These are phyloP conservation scores for Candida sanyaensis DNA, from an alignment of 1,139 yeast genomes.

Conservation along the genomic window DNA sequence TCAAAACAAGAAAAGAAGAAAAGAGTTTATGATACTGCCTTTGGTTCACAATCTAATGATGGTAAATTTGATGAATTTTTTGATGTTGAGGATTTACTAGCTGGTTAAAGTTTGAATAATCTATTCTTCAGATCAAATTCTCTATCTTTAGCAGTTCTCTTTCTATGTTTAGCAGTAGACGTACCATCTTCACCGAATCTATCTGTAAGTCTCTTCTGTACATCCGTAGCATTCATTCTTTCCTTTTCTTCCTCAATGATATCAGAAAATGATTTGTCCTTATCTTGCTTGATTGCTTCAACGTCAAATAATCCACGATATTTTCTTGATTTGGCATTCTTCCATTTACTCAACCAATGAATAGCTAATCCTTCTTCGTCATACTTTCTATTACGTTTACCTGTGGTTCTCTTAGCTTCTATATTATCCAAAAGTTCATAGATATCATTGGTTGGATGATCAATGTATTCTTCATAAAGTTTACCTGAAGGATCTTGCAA, in stretches of 20 bases:
- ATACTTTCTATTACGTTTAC: slow-evolving; percentile 31
- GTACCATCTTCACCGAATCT: slow-evolving; percentile 48
- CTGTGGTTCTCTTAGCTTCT: slow-evolving; percentile 42
- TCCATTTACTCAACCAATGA: slow-evolving; percentile 69
- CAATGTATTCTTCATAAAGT: slow-evolving; percentile 47
- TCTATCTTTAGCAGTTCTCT: slow-evolving; percentile 49
- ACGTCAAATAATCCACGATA: slow-evolving; percentile 41
- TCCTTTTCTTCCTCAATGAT: slow-evolving; percentile 31
- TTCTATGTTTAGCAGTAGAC: slow-evolving; percentile 34
- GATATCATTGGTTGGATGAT: slow-evolving; percentile 75
- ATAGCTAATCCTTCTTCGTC: slow-evolving; percentile 68
- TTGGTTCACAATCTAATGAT: slow-evolving; percentile 21
- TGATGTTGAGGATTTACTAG: slow-evolving; percentile 33
- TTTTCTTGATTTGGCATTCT: slow-evolving; percentile 50
- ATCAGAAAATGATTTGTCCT: slow-evolving; percentile 25
- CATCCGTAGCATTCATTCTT: slow-evolving; percentile 30
- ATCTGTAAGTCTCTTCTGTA: slow-evolving; percentile 29
- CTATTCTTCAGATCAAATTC: slow-evolving; percentile 42
- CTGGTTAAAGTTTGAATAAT: slow-evolving; percentile 34
- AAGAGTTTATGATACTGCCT: slow-evolving; percentile 11
- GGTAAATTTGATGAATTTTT: slow-evolving; percentile 31
- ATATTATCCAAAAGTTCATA: slow-evolving; percentile 60
- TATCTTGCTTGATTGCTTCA: slow-evolving; percentile 33
- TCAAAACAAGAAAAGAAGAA: slow-evolving; percentile 17
- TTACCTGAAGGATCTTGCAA: slow-evolving; percentile 53